Percentiles rank a stretch among this genome's conserved stretches.
phyloP scores from a whole-genome alignment of 441 rosid species.

The Lepidium campestre region DNA sequence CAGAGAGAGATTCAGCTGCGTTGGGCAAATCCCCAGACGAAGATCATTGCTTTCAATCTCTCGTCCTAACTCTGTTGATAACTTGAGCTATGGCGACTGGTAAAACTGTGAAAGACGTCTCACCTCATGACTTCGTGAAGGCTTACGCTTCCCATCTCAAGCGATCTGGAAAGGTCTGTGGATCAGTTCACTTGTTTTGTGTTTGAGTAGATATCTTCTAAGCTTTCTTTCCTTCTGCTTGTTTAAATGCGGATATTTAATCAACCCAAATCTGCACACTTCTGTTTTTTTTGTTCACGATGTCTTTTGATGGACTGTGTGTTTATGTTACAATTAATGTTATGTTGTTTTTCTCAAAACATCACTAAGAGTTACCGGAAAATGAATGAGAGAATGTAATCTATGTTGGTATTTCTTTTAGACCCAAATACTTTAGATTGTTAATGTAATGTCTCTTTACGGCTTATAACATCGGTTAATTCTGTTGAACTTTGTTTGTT shows the following conservation, averaged over 20 bases:
- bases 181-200: neutral
- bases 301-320: neutral
- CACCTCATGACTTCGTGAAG: slow-evolving; percentile 36
- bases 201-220: neutral
- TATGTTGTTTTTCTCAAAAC: neutral
- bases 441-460: neutral
- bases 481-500: neutral
- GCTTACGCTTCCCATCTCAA: slow-evolving; percentile 38
- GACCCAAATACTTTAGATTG: neutral
- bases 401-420: neutral
- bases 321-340: neutral
- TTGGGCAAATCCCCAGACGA: slow-evolving; percentile 14
- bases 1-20: slow-evolving; percentile 10
- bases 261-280: neutral
- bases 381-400: neutral
- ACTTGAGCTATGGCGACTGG: slow-evolving; percentile 27
- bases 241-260: neutral
- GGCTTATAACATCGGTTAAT: neutral
- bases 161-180: slow-evolving; percentile 35
- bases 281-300: neutral
- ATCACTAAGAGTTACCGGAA: neutral
- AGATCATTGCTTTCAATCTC: slow-evolving; percentile 3
- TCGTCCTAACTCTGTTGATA: neutral
- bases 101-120: slow-evolving; percentile 33
- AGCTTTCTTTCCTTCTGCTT: neutral